These are phyloP conservation scores for Suillus hirtellus DNA, from an alignment of 768 basidiomycete species.

Conservation along the genomic window DNA sequence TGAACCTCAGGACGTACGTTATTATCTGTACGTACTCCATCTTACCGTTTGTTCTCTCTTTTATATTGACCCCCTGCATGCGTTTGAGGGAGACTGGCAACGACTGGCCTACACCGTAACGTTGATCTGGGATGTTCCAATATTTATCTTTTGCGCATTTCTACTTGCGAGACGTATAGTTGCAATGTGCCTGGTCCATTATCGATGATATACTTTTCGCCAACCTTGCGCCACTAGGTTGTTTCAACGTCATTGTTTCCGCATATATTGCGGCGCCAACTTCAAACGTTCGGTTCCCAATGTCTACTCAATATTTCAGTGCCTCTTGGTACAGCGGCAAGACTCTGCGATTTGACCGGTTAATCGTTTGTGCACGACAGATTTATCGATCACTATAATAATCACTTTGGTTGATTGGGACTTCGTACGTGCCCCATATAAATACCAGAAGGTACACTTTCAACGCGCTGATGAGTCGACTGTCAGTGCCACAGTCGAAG, in stretches of 20 bases:
- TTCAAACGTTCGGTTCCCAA: background rate
- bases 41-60: too few species aligned
- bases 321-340: background rate
- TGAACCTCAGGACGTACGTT: background rate
- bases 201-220: background rate
- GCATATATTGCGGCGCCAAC: background rate
- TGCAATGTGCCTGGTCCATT: background rate
- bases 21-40: background rate
- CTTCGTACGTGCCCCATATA: background rate
- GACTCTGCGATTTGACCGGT: background rate
- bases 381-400: background rate
- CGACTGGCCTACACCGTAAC: background rate
- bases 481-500: constrained; percentile 1
- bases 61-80: background rate
- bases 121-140: background rate
- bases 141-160: background rate
- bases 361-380: background rate
- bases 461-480: background rate
- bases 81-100: background rate
- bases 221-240: background rate
- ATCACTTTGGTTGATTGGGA: background rate
- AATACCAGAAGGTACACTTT: background rate
- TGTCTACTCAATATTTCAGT: background rate
- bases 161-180: background rate
- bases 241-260: background rate